Evolutionary conservation across 139 green algal species (phyloP).

Genomic region (Mychonastes homosphaera): DNA sequence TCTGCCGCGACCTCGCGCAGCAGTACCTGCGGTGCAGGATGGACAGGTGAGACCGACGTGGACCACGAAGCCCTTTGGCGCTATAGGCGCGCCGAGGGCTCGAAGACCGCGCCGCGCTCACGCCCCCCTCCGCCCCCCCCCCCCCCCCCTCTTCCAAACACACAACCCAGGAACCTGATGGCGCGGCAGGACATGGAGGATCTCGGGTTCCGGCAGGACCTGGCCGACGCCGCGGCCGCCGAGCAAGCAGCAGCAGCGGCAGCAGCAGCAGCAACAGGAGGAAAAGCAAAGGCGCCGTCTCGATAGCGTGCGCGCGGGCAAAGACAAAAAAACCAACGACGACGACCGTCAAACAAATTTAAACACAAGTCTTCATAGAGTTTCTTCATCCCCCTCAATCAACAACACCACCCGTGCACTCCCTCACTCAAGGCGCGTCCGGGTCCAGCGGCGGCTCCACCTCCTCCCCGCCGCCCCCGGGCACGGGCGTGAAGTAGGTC

Average conservation of each 20-base stretch:
- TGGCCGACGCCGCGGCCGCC: slow-evolving; percentile 2
- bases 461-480: slow-evolving; percentile 25
- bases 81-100: background rate
- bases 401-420: no score
- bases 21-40: slow-evolving; percentile 85
- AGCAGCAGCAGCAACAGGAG: background rate
- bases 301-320: no score
- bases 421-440: no score
- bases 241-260: slow-evolving; percentile 1
- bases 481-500: slow-evolving; percentile 70
- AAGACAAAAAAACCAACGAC: background rate
- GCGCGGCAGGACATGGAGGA: slow-evolving; percentile 55
- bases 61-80: background rate
- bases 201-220: slow-evolving; percentile 49
- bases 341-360: background rate
- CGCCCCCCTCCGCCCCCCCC: background rate
- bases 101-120: background rate
- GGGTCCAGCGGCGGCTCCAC: slow-evolving; percentile 34
- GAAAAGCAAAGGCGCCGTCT: no score
- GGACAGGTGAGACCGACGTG: slow-evolving; percentile 47
- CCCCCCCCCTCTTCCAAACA: background rate
- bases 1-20: slow-evolving; percentile 60
- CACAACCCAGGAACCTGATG: slow-evolving; percentile 74
- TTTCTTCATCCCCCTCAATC: background rate
- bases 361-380: background rate